A percentile compares a stretch with the other conserved stretches of the same genome.
These are phyloP conservation scores for Phytophthora cajani DNA, from an alignment of 352 stramenopile genomes.

Conservation along the genomic window DNA sequence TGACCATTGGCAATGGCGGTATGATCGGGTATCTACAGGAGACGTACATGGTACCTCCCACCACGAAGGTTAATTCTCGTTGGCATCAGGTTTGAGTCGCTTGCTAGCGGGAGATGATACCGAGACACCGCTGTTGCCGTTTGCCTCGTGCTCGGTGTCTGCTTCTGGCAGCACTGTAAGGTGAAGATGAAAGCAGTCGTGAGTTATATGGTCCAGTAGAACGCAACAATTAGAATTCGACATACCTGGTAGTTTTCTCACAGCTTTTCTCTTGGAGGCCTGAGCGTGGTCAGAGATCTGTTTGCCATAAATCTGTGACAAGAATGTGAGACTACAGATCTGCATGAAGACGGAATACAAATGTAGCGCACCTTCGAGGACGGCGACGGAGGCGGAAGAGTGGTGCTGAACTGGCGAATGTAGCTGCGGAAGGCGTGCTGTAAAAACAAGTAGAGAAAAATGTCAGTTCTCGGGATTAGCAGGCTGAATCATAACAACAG, in stretches of 20 bases:
- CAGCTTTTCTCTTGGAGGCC: constrained; percentile 23
- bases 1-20: constrained; percentile 6
- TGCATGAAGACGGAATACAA: neutral
- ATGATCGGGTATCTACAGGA: constrained; percentile 9
- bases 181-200: constrained; percentile 1
- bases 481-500: neutral
- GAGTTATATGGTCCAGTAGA: neutral
- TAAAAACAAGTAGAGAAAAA: neutral
- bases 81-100: constrained; percentile 12
- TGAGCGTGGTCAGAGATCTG: constrained; percentile 8
- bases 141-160: constrained; percentile 14
- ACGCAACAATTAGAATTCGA: neutral
- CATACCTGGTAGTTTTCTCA: constrained; percentile 34
- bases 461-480: neutral
- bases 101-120: constrained; percentile 22
- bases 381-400: constrained; percentile 68
- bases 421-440: constrained; percentile 70
- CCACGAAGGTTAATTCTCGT: constrained; percentile 8
- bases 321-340: neutral
- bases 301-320: constrained; percentile 25
- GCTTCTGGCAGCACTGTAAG: constrained; percentile 25
- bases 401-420: constrained; percentile 68
- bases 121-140: constrained; percentile 4
- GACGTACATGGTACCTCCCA: constrained; percentile 1
- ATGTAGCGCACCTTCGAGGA: constrained; percentile 65